Base-by-base conservation (phyloP, 805 yeast species). In the Babjeviella inositovora region DNA sequence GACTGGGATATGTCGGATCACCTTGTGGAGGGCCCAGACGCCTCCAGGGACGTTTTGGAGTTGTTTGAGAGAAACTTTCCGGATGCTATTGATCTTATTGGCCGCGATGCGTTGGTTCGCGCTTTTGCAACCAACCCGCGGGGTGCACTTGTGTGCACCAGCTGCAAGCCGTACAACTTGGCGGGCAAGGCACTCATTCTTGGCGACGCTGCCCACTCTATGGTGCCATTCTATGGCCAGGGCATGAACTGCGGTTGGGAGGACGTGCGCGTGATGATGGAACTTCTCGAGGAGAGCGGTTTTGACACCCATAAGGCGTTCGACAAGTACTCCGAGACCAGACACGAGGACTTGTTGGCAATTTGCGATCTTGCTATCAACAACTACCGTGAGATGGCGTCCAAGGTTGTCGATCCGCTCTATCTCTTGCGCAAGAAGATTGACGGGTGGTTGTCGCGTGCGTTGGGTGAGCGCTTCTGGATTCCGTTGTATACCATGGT, bases 201-300 rank as follows among this genome's bases (percentile, higher is more conserved):
- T 14, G 96, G 96, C 5, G 96, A 85, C 44, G 93, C 96, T 1
- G 93, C 96, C 0, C 96, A 85, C 48, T 70, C 90, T 14, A 85
- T 84, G 94, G 96, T 85, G 5, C 96, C 96, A n/a, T 85, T 85
- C 45, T 85, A 84, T 41, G 96, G 96, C 7, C 96, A 85, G 45
- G 96, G 96, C 5, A 76, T 85, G 87, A 85, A 85, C 45, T 80
- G 93, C 41, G 96, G 96, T 2, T 76, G 85, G 43, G 96, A 85
- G 46, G 96, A 87, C 36, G 85, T 85, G 12, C 53, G 70, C 27
- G 67, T 72, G 2, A 49, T 85, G 24, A 50, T 76, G 50, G 57
- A 63, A 20, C 39, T 72, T 13, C 21, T 62, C 22, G 61, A 59
- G 15, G 33, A 43, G 25, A 18, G 38, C 22, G 28, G 45, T 3